phyloP scores from a whole-genome alignment of 352 stramenopile genomes.

The Phytopythium delawarense region DNA sequence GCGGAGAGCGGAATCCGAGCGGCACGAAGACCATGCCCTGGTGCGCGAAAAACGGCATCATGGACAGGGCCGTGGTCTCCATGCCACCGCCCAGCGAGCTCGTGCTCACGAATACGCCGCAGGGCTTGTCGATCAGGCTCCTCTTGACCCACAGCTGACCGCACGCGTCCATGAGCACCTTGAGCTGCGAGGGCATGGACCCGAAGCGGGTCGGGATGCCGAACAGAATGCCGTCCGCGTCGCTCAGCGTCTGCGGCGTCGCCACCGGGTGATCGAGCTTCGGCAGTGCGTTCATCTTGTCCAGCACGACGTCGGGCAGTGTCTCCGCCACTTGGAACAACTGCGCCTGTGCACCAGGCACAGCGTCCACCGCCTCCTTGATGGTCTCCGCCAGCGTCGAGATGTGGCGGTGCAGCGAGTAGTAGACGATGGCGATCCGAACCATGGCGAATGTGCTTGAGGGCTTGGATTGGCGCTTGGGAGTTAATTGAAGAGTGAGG shows the following conservation, averaged over 20 bases:
- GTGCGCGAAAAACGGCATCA: slow-evolving; percentile 59
- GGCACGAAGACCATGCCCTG: slow-evolving; percentile 79
- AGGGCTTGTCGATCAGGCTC: slow-evolving; percentile 53
- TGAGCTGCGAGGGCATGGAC: slow-evolving; percentile 59
- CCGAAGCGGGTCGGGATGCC: slow-evolving; percentile 68
- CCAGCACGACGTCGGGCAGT: slow-evolving; percentile 50
- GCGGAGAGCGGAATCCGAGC: slow-evolving; percentile 29
- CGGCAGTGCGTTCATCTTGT: slow-evolving; percentile 50
- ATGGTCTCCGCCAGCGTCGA: slow-evolving; percentile 43
- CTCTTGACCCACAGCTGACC: slow-evolving; percentile 55
- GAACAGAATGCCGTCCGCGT: slow-evolving; percentile 72
- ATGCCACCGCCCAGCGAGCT: slow-evolving; percentile 55
- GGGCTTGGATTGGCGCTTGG: neutral
- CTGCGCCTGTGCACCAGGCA: slow-evolving; percentile 30
- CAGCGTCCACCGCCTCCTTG: slow-evolving; percentile 42
- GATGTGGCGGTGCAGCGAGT: slow-evolving; percentile 71
- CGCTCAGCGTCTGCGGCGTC: slow-evolving; percentile 34
- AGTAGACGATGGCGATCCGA: slow-evolving; percentile 51
- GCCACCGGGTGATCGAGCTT: slow-evolving; percentile 46
- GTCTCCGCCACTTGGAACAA: slow-evolving; percentile 63
- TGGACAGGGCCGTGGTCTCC: slow-evolving; percentile 59
- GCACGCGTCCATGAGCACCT: slow-evolving; percentile 65
- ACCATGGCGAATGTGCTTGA: slow-evolving; percentile 5
- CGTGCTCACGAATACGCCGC: slow-evolving; percentile 60
- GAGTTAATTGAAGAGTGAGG: slow-evolving; percentile 1